Percentiles rank a stretch among this genome's conserved stretches.
Evolutionary conservation across 331 rosid genomes (phyloP).

Genomic region (Malus hybrid): DNA sequence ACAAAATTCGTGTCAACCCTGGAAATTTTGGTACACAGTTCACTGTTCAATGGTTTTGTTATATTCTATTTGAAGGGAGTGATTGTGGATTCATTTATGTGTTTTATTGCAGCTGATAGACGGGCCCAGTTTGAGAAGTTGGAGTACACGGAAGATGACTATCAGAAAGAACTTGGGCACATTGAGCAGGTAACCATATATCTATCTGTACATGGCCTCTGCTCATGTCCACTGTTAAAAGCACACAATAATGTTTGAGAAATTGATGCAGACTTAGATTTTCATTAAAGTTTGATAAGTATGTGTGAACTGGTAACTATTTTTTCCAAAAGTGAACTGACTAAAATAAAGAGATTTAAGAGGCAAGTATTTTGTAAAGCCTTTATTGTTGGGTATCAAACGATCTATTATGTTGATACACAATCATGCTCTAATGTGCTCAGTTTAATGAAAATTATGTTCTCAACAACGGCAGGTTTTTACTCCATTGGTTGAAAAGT

Average conservation of each 20-base stretch:
- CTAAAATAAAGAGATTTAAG: not conserved
- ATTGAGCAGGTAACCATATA: conserved; percentile 64
- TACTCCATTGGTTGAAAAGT: conserved; percentile 90
- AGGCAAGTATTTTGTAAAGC: not conserved
- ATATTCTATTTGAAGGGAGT: not conserved
- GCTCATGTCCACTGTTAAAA: not conserved
- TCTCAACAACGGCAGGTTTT: conserved; percentile 49
- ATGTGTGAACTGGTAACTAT: too few species aligned
- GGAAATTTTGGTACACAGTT: conserved; percentile 81
- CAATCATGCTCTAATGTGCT: not conserved
- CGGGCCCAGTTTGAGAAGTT: conserved; percentile 90
- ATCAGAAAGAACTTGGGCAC: conserved; percentile 95
- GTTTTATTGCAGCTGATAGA: conserved; percentile 75
- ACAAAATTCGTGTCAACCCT: conserved; percentile 99
- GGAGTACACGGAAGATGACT: conserved; percentile 90
- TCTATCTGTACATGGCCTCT: not conserved
- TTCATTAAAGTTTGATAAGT: not conserved
- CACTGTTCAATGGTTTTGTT: not conserved
- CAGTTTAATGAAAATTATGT: not conserved
- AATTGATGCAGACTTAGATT: not conserved
- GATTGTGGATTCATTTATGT: conserved; percentile 24
- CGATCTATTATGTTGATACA: not conserved
- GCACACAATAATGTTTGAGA: not conserved
- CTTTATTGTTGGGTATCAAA: not conserved
- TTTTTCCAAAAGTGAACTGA: not conserved